Percentiles rank a stretch among this genome's conserved stretches.
Conservation (phyloP, 768 basidiomycete genomes). For the Boletales sp. region DNA sequence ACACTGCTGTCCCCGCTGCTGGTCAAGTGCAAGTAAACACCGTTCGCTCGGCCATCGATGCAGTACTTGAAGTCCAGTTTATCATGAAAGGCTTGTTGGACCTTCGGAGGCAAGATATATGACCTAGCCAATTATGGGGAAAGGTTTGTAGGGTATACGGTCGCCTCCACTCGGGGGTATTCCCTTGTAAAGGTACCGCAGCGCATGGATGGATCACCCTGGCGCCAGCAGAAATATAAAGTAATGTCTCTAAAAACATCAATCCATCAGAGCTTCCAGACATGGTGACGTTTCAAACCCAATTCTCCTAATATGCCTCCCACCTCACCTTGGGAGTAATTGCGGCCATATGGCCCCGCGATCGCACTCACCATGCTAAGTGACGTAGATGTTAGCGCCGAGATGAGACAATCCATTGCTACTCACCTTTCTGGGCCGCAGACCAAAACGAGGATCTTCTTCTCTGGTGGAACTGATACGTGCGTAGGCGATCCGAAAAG, state of each 20-base stretch:
- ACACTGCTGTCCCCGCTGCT: slow-evolving; percentile 46
- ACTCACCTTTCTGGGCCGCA: slow-evolving; percentile 84
- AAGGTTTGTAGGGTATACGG: too few relatives aligned
- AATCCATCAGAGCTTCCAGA: slow-evolving; percentile 58
- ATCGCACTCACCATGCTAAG: slow-evolving; percentile 71
- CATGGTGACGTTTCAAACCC: slow-evolving; percentile 59
- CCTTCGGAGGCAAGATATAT: slow-evolving; percentile 70
- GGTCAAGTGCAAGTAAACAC: slow-evolving; percentile 59
- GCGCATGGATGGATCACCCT: too few relatives aligned
- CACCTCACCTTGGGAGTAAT: slow-evolving; percentile 70
- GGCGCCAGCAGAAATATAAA: not conserved
- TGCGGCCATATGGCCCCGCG: slow-evolving; percentile 72
- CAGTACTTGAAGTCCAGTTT: slow-evolving; percentile 74
- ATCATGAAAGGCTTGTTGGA: slow-evolving; percentile 85
- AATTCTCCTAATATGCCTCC: slow-evolving; percentile 64
- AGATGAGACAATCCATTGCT: slow-evolving; percentile 19
- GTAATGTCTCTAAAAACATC: not conserved
- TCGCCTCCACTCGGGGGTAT: too few relatives aligned
- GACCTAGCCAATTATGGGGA: slow-evolving; percentile 1
- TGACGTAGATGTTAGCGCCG: not conserved
- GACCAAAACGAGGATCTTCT: slow-evolving; percentile 62
- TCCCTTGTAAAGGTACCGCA: too few relatives aligned
- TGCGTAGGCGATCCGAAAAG: slow-evolving; percentile 15
- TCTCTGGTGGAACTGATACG: slow-evolving; percentile 20
- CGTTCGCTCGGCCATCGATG: slow-evolving; percentile 64